phyloP scores from a whole-genome alignment of 148 eudicot genomes.

The Arbutus unedo region DNA sequence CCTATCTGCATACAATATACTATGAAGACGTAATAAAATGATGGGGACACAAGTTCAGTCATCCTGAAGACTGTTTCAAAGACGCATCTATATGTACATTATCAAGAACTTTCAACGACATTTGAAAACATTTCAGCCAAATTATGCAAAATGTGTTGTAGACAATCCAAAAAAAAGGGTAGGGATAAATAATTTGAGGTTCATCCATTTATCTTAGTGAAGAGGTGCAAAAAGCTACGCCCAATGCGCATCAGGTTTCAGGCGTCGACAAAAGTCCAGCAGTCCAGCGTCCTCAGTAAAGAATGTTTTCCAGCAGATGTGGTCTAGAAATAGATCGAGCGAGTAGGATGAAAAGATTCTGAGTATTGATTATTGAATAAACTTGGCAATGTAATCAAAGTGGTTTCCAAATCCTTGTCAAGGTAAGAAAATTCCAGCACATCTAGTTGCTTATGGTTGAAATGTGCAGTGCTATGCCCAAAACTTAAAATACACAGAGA shows the following conservation, averaged over 20 bases:
- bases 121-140: background rate
- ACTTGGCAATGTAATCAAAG: background rate
- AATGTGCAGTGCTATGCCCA: background rate
- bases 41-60: background rate
- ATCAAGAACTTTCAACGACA: background rate
- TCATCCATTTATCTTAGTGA: background rate
- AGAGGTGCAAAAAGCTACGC: background rate
- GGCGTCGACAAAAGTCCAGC: background rate
- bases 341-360: background rate
- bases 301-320: background rate
- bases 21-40: background rate
- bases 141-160: background rate
- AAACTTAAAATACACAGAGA: background rate
- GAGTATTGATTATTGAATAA: background rate
- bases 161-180: background rate
- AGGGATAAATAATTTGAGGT: background rate
- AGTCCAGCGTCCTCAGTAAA: background rate
- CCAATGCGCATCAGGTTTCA: background rate
- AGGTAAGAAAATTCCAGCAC: background rate
- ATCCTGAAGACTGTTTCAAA: background rate
- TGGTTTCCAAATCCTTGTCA: background rate
- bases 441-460: too few relatives aligned
- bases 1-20: background rate
- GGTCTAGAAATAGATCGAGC: slow-evolving; percentile 5
- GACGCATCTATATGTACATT: background rate